Conservation (phyloP, 495 filamentous ascomycete species). For the Lasiosphaeria miniovina region DNA sequence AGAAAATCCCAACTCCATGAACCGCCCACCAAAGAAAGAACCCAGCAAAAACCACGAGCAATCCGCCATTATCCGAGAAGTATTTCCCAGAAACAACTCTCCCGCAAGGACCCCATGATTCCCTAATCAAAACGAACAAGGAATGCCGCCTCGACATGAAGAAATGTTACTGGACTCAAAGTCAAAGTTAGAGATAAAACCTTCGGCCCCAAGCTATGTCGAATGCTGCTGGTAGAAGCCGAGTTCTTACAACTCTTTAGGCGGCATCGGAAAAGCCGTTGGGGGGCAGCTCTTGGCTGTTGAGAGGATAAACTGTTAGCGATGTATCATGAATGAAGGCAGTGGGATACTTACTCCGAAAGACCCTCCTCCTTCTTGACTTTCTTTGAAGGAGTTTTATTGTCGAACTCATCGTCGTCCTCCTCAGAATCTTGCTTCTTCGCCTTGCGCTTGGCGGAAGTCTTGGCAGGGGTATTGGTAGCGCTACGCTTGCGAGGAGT, state of each 20-base stretch:
- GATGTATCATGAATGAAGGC: neutral
- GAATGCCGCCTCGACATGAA: too few species aligned
- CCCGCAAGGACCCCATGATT: too few species aligned
- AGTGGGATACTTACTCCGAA: slow-evolving; percentile 8
- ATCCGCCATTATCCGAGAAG: too few species aligned
- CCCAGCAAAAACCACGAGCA: too few species aligned
- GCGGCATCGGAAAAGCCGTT: neutral
- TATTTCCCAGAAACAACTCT: too few species aligned
- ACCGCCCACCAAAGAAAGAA: too few species aligned
- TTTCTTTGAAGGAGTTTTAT: slow-evolving; percentile 19
- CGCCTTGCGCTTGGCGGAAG: slow-evolving; percentile 19
- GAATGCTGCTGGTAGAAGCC: too few species aligned
- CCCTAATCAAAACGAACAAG: too few species aligned
- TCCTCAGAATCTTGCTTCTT: neutral
- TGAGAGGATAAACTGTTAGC: neutral
- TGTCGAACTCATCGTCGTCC: slow-evolving; percentile 10
- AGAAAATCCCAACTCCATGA: too few species aligned
- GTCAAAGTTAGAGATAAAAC: too few species aligned
- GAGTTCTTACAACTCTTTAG: neutral
- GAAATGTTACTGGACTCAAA: too few species aligned
- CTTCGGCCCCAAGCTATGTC: too few species aligned
- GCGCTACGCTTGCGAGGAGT: slow-evolving; percentile 3
- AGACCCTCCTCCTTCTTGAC: slow-evolving; percentile 18
- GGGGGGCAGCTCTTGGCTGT: neutral
- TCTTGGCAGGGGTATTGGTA: neutral